A percentile compares a stretch with the other conserved stretches of the same genome.
These are phyloP conservation scores for Wallacemonas rigidus DNA, from an alignment of 208 protist species.

Conservation along the genomic window DNA sequence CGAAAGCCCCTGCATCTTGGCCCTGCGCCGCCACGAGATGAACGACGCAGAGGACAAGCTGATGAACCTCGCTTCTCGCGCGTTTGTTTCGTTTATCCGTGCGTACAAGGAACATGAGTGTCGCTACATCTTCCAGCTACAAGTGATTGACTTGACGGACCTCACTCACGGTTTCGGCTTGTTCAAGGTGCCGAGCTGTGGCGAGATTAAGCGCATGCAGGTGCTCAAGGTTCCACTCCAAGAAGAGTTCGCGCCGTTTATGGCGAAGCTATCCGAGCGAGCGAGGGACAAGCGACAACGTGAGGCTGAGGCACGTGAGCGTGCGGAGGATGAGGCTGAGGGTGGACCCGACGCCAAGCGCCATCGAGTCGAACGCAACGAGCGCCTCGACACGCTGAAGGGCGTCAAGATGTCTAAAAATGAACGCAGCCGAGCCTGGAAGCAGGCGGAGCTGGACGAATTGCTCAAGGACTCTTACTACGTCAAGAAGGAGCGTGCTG, in stretches of 20 bases:
- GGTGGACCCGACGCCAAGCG: conserved; percentile 35
- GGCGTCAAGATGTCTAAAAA: conserved; percentile 78
- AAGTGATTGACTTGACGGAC: conserved; percentile 94
- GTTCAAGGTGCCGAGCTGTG: conserved; percentile 89
- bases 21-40: conserved; percentile 56
- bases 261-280: conserved; percentile 39
- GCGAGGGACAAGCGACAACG: conserved; percentile 67
- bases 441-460: conserved; percentile 87
- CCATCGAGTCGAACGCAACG: conserved; percentile 86
- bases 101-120: conserved; percentile 95
- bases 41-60: conserved; percentile 58
- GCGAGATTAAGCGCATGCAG: conserved; percentile 88
- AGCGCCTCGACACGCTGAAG: conserved; percentile 85
- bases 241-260: conserved; percentile 73
- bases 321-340: conserved; percentile 19
- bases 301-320: conserved; percentile 44
- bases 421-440: conserved; percentile 81
- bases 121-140: conserved; percentile 93
- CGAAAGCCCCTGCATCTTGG: conserved; percentile 64
- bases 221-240: conserved; percentile 81
- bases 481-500: conserved; percentile 87
- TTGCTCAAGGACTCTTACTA: conserved; percentile 91
- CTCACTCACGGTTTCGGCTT: conserved; percentile 94
- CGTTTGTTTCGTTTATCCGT: conserved; percentile 92
- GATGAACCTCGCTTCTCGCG: conserved; percentile 73